Percentiles rank a stretch among this genome's conserved stretches.
phyloP scores from a whole-genome alignment of 1,139 yeast genomes.

The Magnusiomyces sp. region DNA sequence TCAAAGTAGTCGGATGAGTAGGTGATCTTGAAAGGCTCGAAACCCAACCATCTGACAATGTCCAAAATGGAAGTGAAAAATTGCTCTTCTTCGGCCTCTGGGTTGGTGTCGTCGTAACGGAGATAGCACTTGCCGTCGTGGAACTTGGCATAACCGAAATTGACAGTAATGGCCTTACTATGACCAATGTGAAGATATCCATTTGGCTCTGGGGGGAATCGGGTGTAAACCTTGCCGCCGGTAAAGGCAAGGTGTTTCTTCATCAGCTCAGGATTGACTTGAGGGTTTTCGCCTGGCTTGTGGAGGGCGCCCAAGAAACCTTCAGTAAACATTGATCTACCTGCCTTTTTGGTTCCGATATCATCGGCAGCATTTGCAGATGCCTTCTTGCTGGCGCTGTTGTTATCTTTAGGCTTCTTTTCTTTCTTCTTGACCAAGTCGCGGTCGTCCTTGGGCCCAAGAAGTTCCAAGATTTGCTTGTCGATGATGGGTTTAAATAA shows the following conservation, averaged over 20 bases:
- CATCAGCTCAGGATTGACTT: constrained; percentile 77
- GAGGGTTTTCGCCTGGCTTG: constrained; percentile 92
- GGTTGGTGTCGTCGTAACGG: constrained; percentile 96
- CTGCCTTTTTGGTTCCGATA: constrained; percentile 40
- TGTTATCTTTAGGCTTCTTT: constrained; percentile 30
- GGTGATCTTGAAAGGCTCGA: constrained; percentile 84
- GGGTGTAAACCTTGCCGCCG: constrained; percentile 74
- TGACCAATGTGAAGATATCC: constrained; percentile 97
- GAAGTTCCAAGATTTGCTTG: constrained; percentile 51
- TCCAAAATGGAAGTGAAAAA: constrained; percentile 77
- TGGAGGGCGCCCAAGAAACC: constrained; percentile 95
- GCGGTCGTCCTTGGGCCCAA: constrained; percentile 96
- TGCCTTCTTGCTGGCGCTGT: constrained; percentile 19
- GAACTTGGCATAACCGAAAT: constrained; percentile 86
- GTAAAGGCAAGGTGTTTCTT: constrained; percentile 69
- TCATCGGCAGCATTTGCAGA: constrained; percentile 20
- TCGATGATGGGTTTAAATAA: constrained; percentile 83
- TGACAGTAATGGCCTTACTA: constrained; percentile 94
- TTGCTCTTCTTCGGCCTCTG: constrained; percentile 94
- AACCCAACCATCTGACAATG: constrained; percentile 90
- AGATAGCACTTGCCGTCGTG: constrained; percentile 81
- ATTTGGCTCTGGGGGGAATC: constrained; percentile 98
- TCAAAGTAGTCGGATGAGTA: constrained; percentile 96
- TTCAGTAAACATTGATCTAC: constrained; percentile 81
- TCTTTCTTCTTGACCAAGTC: constrained; percentile 76